These are phyloP conservation scores for Epichloe gansuensis DNA, from an alignment of 2,329 filamentous ascomycete genomes.

Conservation along the genomic window DNA sequence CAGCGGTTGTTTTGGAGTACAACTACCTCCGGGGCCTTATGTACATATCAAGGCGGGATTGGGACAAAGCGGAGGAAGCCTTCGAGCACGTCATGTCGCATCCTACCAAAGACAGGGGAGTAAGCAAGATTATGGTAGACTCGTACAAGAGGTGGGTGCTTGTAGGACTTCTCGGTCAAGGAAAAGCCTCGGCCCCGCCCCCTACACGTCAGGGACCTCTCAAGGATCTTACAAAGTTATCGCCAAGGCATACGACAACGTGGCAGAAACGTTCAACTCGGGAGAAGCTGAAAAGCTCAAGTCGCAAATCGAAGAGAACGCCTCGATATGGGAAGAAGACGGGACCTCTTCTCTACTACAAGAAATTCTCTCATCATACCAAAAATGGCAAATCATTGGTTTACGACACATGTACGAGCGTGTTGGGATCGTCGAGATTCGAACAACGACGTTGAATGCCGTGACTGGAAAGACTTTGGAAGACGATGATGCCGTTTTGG, in stretches of 20 bases:
- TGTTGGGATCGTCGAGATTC: conserved; percentile 42
- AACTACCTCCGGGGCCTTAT: conserved; percentile 53
- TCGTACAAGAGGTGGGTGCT: conserved; percentile 89
- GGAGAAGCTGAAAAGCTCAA: conserved; percentile 43
- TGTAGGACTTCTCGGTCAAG: conserved; percentile 58
- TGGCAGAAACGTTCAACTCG: conserved; percentile 58
- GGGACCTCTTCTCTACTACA: conserved; percentile 59
- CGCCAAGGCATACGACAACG: conserved; percentile 56
- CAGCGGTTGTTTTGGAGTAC: conserved; percentile 50
- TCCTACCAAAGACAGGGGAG: conserved; percentile 48
- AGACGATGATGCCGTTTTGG: conserved; percentile 30
- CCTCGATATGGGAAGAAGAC: conserved; percentile 53
- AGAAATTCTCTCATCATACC: conserved; percentile 58
- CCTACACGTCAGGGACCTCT: conserved; percentile 40
- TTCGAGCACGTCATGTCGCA: conserved; percentile 55
- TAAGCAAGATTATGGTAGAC: conserved; percentile 72
- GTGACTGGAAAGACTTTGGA: conserved; percentile 35
- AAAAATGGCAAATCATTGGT: conserved; percentile 62
- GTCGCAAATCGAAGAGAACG: conserved; percentile 48
- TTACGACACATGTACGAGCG: conserved; percentile 60
- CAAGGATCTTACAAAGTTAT: conserved; percentile 45
- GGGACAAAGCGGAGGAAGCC: conserved; percentile 48
- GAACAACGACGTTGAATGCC: conserved; percentile 38
- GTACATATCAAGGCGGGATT: conserved; percentile 48
- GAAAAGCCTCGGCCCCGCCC: conserved; percentile 44